Conservation (phyloP, 2,329 filamentous ascomycete genomes). For the Xylaria digitata region DNA sequence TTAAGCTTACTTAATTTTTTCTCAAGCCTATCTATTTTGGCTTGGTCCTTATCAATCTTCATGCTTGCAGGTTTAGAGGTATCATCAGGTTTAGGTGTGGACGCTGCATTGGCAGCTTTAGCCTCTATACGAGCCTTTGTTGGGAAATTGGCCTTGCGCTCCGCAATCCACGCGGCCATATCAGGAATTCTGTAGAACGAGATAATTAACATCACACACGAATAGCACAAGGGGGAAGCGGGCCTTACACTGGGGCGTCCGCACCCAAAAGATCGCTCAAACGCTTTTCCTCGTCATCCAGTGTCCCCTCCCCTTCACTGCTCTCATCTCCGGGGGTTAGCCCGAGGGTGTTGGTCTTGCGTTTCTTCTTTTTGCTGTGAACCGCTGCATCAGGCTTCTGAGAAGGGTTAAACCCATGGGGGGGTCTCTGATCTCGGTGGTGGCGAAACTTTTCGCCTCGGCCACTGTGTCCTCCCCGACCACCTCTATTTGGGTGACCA, state of each 20-base stretch:
- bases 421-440: slow-evolving; percentile 50
- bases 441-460: slow-evolving; percentile 56
- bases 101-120: slow-evolving; percentile 63
- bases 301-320: slow-evolving; percentile 71
- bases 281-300: slow-evolving; percentile 75
- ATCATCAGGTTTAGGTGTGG: slow-evolving; percentile 67
- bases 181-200: slow-evolving; percentile 67
- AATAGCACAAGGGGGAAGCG: slow-evolving; percentile 11
- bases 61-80: slow-evolving; percentile 59
- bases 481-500: slow-evolving; percentile 49
- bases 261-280: slow-evolving; percentile 65
- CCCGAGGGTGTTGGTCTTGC: slow-evolving; percentile 77
- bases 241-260: slow-evolving; percentile 66
- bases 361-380: slow-evolving; percentile 73
- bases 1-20: slow-evolving; percentile 77
- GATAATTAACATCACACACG: slow-evolving; percentile 30
- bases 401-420: slow-evolving; percentile 53
- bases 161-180: slow-evolving; percentile 81
- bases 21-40: slow-evolving; percentile 68
- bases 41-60: slow-evolving; percentile 60
- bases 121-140: slow-evolving; percentile 77
- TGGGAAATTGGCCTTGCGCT: slow-evolving; percentile 83
- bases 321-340: slow-evolving; percentile 71
- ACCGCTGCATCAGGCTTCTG: slow-evolving; percentile 65
- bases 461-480: slow-evolving; percentile 55